Evolutionary conservation across 192 early-diverging fungal genomes (phyloP).

Genomic region (Dimargaris verticillata): DNA sequence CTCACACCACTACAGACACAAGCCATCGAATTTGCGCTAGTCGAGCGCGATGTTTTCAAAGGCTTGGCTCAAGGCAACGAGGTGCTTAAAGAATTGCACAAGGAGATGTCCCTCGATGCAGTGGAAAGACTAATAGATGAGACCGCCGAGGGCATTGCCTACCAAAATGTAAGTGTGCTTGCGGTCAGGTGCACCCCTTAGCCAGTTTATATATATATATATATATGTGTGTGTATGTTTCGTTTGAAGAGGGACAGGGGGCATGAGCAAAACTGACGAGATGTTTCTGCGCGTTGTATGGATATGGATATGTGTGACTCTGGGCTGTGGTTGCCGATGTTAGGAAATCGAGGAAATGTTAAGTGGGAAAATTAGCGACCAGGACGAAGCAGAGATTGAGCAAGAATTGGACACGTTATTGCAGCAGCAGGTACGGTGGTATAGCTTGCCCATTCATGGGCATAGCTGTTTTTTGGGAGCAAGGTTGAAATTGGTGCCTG

Average conservation of each 20-base stretch:
- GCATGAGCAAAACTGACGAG: background rate
- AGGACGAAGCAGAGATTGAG: conserved; percentile 38
- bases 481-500: too few species aligned
- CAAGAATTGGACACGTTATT: conserved; percentile 31
- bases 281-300: background rate
- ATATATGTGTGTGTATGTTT: background rate
- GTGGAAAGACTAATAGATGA: conserved; percentile 92
- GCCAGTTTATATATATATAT: background rate
- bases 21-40: conserved; percentile 80
- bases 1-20: conserved; percentile 31
- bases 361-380: conserved; percentile 20
- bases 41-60: conserved; percentile 78
- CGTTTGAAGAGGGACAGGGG: background rate
- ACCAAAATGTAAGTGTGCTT: conserved; percentile 57
- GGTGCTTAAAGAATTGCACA: conserved; percentile 67
- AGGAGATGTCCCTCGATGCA: conserved; percentile 76
- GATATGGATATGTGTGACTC: background rate
- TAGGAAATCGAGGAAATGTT: conserved; percentile 40
- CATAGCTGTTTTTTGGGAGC: too few species aligned
- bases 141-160: conserved; percentile 86
- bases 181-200: background rate
- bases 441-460: too few species aligned
- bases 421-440: too few species aligned
- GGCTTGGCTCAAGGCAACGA: conserved; percentile 72
- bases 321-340: background rate